Base-by-base conservation (phyloP, 2,329 filamentous ascomycete genomes). In the Aquanectria penicillioides region DNA sequence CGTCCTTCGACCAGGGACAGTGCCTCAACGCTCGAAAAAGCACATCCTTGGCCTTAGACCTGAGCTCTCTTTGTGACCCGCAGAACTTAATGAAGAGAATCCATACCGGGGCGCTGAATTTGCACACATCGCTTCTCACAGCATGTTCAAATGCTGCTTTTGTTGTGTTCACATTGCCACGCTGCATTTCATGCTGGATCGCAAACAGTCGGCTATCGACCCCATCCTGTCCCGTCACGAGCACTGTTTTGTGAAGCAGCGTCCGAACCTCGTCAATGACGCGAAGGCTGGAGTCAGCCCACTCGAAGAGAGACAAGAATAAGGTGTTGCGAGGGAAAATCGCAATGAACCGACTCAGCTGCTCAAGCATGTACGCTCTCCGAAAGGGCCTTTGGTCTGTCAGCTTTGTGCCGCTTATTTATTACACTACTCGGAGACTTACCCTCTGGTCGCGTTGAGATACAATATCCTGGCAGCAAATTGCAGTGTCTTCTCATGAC, bases 261-360 rank as follows among this genome's bases (percentile, higher is more conserved):
- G 84, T 80, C n/a, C 91, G 87, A 17, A 96, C 86, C 15, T 92
- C 89, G 66, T 96, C 91, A 61, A 93, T 86, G 51, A 95, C 83
- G 20, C 89, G 85, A 37, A 92, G 86, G 7, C 89, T 86, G 2
- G 86, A 81, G 71, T 94, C 89, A 61, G 91, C 88, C 80, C 89
- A 91, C n/a, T 88, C 84, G 63, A 90, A 90, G 0, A 95, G 77
- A 1, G 84, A 80, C 1, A 96, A 81, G 61, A 97, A 89, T 6
- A 92, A 81, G 2, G 87, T 91, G 76, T 97, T 97, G 44, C 81
- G 80, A 0, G 93, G 92, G 71, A 93, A 97, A 6, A 78, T 71
- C 0, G 69, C 67, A 18, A 95, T 79, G 61, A 89, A 90, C 2
- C 80, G 76, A 5, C 79, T 75, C 1, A 97, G 77, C 11, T 88